Base-by-base conservation (phyloP, 139 green algal species). In the Pleodorina starrii region DNA sequence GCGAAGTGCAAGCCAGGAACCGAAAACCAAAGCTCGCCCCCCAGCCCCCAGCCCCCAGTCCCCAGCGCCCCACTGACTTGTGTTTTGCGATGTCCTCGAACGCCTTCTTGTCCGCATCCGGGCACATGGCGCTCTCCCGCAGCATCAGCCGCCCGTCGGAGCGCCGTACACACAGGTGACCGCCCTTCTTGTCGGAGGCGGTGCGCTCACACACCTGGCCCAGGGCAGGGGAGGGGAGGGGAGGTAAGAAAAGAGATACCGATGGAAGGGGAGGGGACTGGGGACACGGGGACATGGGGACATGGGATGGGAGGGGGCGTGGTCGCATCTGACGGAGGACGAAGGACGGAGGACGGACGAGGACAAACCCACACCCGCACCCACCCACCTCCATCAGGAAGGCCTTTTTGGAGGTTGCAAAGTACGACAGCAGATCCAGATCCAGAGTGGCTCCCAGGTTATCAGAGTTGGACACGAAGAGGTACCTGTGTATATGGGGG, bases 161-260 rank as follows among this genome's bases (percentile, higher is more conserved):
- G 87, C 96, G 97, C 84, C 96, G 94, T 32, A 87, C 85, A 1
- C 91, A 92, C 88, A 99, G 91, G 92, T 99, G 97, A 0, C 97
- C 97, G 29, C 97, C 97, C 94, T 99, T 99, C 93, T 99, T 99
- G 95, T 99, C 97, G 5, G 94, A 93, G 27, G 90, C 92, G n/a
- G 96, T 97, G 85, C 97, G 94, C 93, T 98, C 94, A 54, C 93
- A 96, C 50, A 98, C 95, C 95, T 97, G 91, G 12, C 32, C 46
- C 4, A 27, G 78, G 74, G 43, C 9, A 14, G 44, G 29, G 74
- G 25, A 51, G 38, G 71, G 71, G 32, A 27, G 68, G 32, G 68
- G 32, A 23, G 35, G 35, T 43, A 44, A 25, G 35, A 29, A 51
- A 50, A 16, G 40, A 59, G 38, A 14, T 4, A 25, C 5, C 25